These are phyloP conservation scores for Fusarium paranaense DNA, from an alignment of 2,329 filamentous ascomycete genomes.

Conservation along the genomic window DNA sequence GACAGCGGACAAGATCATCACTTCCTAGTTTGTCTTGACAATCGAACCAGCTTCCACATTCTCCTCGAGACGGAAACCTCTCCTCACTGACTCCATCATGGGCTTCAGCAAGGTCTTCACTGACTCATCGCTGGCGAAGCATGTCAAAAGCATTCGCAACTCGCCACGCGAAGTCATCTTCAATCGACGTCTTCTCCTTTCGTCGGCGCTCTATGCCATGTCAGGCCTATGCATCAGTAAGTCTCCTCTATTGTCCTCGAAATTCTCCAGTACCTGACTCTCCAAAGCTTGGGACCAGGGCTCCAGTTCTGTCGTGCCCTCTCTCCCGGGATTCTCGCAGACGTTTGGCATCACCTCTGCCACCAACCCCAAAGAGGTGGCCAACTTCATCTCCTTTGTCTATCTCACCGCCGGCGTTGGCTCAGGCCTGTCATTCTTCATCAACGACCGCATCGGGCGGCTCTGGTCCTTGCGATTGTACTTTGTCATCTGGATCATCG, in stretches of 20 bases:
- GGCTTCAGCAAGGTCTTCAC: slow-evolving; percentile 2
- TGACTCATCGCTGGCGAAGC: slow-evolving; percentile 23
- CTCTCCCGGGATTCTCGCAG: slow-evolving; percentile 27
- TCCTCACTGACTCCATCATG: neutral
- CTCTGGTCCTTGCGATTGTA: slow-evolving; percentile 55
- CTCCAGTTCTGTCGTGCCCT: slow-evolving; percentile 30
- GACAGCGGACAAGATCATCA: neutral
- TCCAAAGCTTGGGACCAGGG: slow-evolving; percentile 31
- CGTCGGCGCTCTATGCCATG: slow-evolving; percentile 26
- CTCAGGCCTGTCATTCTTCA: slow-evolving; percentile 32
- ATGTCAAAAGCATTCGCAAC: slow-evolving; percentile 17
- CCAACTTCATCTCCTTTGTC: slow-evolving; percentile 32
- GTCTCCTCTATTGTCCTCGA: neutral
- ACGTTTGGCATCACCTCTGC: slow-evolving; percentile 24
- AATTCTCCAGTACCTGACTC: neutral
- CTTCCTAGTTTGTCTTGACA: neutral
- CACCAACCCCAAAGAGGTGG: slow-evolving; percentile 21
- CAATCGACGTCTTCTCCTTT: slow-evolving; percentile 11
- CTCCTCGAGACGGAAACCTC: neutral
- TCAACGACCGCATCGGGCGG: slow-evolving; percentile 50
- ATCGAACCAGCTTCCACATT: neutral
- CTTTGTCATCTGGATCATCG: slow-evolving; percentile 48
- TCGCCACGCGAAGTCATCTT: slow-evolving; percentile 31
- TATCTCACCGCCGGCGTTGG: slow-evolving; percentile 25
- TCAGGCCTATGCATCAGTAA: slow-evolving; percentile 30